Evolutionary conservation across 768 basidiomycete species (phyloP).

Genomic region (Butyriboletus loyo): DNA sequence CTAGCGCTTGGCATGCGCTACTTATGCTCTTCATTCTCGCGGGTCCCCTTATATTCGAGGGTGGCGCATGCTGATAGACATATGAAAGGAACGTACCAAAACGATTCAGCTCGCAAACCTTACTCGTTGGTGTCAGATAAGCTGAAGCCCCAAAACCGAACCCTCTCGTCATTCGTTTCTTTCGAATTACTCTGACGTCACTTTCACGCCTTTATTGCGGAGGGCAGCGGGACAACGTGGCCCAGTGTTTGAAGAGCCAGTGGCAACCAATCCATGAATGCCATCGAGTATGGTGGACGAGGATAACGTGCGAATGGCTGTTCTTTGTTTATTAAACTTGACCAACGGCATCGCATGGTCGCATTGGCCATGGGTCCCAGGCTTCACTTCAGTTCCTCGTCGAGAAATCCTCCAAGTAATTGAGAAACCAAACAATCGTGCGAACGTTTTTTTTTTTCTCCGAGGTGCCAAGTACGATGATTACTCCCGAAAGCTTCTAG

Average conservation of each 20-base stretch:
- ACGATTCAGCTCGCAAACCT: neutral
- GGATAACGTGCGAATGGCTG: too few relatives aligned
- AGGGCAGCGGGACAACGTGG: neutral
- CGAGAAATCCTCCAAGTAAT: too few relatives aligned
- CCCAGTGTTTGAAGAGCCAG: neutral
- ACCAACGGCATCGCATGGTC: too few relatives aligned
- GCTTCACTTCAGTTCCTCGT: too few relatives aligned
- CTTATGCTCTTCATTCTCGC: constrained; percentile 7
- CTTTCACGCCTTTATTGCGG: neutral
- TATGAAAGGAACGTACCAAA: neutral
- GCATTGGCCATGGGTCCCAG: too few relatives aligned
- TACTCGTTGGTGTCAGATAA: neutral
- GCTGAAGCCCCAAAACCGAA: neutral
- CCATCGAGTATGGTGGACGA: too few relatives aligned
- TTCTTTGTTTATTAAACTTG: too few relatives aligned
- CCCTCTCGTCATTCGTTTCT: constrained; percentile 4
- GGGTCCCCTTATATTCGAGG: constrained; percentile 1
- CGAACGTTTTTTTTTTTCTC: too few relatives aligned
- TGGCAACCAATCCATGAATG: too few relatives aligned
- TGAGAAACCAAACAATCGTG: too few relatives aligned
- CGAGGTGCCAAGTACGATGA: too few relatives aligned
- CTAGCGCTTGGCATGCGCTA: neutral
- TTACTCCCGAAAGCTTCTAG: too few relatives aligned
- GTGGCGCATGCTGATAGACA: neutral
- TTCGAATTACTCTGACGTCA: neutral